These are phyloP conservation scores for Flagelloscypha sp. DNA, from an alignment of 768 basidiomycete genomes.

Conservation along the genomic window DNA sequence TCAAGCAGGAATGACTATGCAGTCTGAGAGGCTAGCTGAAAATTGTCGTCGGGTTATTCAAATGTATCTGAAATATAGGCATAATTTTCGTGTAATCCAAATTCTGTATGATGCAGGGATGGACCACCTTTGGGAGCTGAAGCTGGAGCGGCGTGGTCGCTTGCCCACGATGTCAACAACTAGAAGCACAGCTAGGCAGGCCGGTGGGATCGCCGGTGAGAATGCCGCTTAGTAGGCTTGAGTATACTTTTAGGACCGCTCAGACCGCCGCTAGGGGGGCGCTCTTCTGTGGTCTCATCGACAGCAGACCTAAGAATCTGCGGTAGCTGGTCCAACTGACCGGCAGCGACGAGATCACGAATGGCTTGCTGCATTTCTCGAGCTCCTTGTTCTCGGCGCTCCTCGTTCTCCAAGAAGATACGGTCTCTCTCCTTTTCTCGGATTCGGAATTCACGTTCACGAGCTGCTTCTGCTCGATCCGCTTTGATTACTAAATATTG, in stretches of 20 bases:
- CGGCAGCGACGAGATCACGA: conserved; percentile 29
- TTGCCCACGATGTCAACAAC: too few relatives aligned
- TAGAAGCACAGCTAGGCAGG: too few relatives aligned
- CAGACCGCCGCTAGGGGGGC: background rate
- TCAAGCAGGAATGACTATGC: too few relatives aligned
- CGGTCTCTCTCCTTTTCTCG: conserved; percentile 60
- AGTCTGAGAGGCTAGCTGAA: too few relatives aligned
- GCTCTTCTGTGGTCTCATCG: background rate
- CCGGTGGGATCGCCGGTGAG: too few relatives aligned
- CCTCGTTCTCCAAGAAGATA: conserved; percentile 53
- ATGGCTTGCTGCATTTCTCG: conserved; percentile 43
- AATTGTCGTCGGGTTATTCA: too few relatives aligned
- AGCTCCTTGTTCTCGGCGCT: conserved; percentile 48
- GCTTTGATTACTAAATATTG: conserved; percentile 39
- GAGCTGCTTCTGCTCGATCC: conserved; percentile 51
- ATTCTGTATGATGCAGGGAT: conserved; percentile 28
- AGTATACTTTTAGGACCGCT: background rate
- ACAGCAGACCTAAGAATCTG: background rate
- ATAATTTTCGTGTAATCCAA: too few relatives aligned
- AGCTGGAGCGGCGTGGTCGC: too few relatives aligned
- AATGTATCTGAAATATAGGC: too few relatives aligned
- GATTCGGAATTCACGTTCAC: conserved; percentile 55
- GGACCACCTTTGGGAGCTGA: too few relatives aligned
- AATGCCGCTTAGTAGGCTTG: too few relatives aligned
- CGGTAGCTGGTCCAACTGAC: conserved; percentile 24